A percentile compares a stretch with the other conserved stretches of the same genome.
phyloP scores from a whole-genome alignment of 2,329 filamentous ascomycete species.

The Cladosporium sp. region DNA sequence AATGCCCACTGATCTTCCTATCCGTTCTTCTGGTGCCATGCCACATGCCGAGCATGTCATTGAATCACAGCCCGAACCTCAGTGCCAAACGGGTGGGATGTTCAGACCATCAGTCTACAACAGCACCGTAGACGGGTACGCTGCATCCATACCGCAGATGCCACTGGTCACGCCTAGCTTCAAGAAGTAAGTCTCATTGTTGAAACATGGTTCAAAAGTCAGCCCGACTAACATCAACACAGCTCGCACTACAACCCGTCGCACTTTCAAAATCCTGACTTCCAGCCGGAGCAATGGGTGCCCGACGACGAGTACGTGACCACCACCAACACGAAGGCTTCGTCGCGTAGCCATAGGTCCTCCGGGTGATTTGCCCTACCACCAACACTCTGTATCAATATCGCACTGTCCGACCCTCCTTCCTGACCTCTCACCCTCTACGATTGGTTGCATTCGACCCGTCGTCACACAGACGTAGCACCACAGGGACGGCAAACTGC shows the following conservation, averaged over 20 bases:
- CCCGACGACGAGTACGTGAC: constrained; percentile 50
- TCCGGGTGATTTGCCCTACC: constrained; percentile 32
- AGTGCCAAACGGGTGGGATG: constrained; percentile 39
- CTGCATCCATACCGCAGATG: constrained; percentile 40
- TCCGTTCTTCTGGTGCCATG: constrained; percentile 28
- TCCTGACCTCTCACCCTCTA: constrained; percentile 25
- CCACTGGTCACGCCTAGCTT: constrained; percentile 54
- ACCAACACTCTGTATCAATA: constrained; percentile 46
- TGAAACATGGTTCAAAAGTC: not conserved
- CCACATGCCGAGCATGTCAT: constrained; percentile 28
- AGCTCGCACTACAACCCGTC: constrained; percentile 56
- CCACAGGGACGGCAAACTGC: constrained; percentile 30
- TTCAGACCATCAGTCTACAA: constrained; percentile 52
- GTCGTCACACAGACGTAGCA: constrained; percentile 28
- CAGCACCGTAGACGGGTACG: constrained; percentile 7
- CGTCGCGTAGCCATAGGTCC: constrained; percentile 32
- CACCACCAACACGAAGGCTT: constrained; percentile 31
- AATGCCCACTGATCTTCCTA: constrained; percentile 32
- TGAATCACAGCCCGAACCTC: constrained; percentile 27
- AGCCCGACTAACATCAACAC: constrained; percentile 18
- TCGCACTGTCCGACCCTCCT: constrained; percentile 25
- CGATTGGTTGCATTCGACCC: constrained; percentile 25
- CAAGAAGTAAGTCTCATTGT: constrained; percentile 44
- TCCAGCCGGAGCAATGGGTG: constrained; percentile 56
- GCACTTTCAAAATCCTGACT: constrained; percentile 55